Percentiles rank a stretch among this genome's conserved stretches.
Evolutionary conservation across 1,284 basidiomycete species (phyloP).

Genomic region (Leccinum ponderosum): DNA sequence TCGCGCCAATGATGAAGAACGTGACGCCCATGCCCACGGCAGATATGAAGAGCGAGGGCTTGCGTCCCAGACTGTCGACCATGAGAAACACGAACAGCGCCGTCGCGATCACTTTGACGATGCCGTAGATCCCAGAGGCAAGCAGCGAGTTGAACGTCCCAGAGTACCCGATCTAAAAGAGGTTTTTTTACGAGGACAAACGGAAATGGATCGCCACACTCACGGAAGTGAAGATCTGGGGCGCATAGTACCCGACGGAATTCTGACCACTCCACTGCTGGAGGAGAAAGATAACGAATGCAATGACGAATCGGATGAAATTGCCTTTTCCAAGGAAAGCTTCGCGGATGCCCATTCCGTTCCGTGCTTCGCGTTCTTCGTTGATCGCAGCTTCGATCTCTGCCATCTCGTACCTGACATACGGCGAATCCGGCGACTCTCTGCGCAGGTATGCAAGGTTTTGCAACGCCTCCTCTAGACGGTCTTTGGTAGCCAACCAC

Average conservation of each 20-base stretch:
- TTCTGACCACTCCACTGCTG: constrained; percentile 66
- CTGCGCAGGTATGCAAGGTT: constrained; percentile 63
- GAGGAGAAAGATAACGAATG: constrained; percentile 48
- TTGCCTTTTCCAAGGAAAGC: constrained; percentile 78
- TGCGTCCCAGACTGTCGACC: constrained; percentile 57
- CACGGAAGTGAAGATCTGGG: constrained; percentile 69
- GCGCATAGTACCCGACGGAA: constrained; percentile 75
- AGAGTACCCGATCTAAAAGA: constrained; percentile 59
- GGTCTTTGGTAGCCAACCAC: constrained; percentile 59
- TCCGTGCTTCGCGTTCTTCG: constrained; percentile 60
- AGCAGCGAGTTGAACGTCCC: constrained; percentile 63
- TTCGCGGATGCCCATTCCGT: constrained; percentile 60
- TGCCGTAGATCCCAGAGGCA: constrained; percentile 81
- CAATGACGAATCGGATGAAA: constrained; percentile 60
- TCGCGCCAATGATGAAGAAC: constrained; percentile 69
- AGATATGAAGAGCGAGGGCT: constrained; percentile 63
- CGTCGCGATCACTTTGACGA: constrained; percentile 76
- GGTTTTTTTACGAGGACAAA: not conserved
- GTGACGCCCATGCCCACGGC: constrained; percentile 57
- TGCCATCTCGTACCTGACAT: constrained; percentile 53
- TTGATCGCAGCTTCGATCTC: constrained; percentile 67
- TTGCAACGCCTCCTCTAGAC: constrained; percentile 47
- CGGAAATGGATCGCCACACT: constrained; percentile 19
- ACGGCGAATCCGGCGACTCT: constrained; percentile 45
- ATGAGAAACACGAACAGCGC: constrained; percentile 60